Percentiles rank a stretch among this genome's conserved stretches.
These are phyloP conservation scores for Talaromyces sp. DNA, from an alignment of 2,329 filamentous ascomycete genomes.

Conservation along the genomic window DNA sequence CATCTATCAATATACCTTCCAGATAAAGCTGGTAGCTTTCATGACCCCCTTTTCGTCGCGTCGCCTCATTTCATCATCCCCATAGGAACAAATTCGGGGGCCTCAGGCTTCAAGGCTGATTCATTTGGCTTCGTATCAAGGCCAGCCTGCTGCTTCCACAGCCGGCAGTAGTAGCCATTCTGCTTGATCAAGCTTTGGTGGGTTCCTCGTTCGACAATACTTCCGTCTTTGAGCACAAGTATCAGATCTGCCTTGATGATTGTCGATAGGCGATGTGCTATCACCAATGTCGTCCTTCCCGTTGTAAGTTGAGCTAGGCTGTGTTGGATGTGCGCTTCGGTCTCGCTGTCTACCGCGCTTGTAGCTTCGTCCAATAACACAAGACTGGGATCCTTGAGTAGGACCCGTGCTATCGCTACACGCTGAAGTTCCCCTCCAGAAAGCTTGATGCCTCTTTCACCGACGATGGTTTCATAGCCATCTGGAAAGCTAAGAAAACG, in stretches of 20 bases:
- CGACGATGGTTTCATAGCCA: conserved; percentile 91
- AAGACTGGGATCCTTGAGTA: conserved; percentile 88
- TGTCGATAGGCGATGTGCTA: conserved; percentile 91
- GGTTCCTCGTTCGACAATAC: conserved; percentile 85
- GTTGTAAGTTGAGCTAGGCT: conserved; percentile 81
- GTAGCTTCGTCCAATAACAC: conserved; percentile 94
- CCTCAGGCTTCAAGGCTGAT: conserved; percentile 37
- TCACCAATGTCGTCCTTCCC: conserved; percentile 90
- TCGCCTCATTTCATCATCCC: not conserved
- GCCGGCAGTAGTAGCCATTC: conserved; percentile 72
- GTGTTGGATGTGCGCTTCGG: conserved; percentile 89
- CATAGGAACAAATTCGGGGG: conserved; percentile 42
- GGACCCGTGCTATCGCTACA: conserved; percentile 86
- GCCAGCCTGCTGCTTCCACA: conserved; percentile 65
- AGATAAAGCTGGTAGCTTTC: not conserved
- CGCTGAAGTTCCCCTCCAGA: conserved; percentile 96
- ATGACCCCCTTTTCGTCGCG: not conserved
- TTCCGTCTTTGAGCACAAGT: conserved; percentile 81
- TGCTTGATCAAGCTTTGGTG: conserved; percentile 74
- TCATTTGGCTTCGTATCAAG: conserved; percentile 50
- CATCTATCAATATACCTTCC: conserved; percentile 6
- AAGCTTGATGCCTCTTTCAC: conserved; percentile 85
- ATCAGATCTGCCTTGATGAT: conserved; percentile 95
- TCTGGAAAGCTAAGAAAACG: conserved; percentile 81
- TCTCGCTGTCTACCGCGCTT: conserved; percentile 87